Evolutionary conservation across 768 basidiomycete species (phyloP), one percentile per base, ranked within the genome.

Genomic region (Boletus rex-veris): DNA sequence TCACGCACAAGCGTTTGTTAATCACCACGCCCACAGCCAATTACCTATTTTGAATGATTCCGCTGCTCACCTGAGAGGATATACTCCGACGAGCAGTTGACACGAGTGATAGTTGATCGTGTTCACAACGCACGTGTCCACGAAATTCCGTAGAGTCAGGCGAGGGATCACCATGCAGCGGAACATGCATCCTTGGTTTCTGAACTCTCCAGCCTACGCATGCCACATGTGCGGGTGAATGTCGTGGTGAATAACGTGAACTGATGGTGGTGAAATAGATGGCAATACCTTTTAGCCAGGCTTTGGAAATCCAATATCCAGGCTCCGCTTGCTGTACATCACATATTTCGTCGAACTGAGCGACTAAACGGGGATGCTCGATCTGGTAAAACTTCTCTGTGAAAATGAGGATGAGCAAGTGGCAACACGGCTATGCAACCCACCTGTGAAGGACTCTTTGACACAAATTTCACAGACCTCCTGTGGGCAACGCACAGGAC

Each of bases 151-250:
- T 64, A 26, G 80, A 74, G 62, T 85, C 83, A 5, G 92, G 92
- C 14, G 80, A 71, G 10, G 86, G 88, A 68, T 94, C 92, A 24
- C 65, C 70, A 62, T 80, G 64, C 37, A 72, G 74, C 36, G 69
- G 61, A 28, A 73, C 70, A 64, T 93, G 91, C 88, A 93, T 90
- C 69, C 81, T 88, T 21, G 92, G 92, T 60, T 79, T 86, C 42
- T 69, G 62, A 48, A 81, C 69, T 65, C 75, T 75, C 92, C 92
- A 94, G 66, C 90, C 92, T 93, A 33, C 53, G 7, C 42, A 57
- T 47, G 44, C 47, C 48, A 58, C 52, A 49, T 47, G 3, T 48
- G 33, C n/a, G 18, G 39, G 35, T 52, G 30, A 55, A 44, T 54
- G 50, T 44, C 37, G 8, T 18, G 11, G 43, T 65, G 37, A 62